Evolutionary conservation across 2,329 filamentous ascomycete genomes (phyloP).

Genomic region (Penicillium sp.): DNA sequence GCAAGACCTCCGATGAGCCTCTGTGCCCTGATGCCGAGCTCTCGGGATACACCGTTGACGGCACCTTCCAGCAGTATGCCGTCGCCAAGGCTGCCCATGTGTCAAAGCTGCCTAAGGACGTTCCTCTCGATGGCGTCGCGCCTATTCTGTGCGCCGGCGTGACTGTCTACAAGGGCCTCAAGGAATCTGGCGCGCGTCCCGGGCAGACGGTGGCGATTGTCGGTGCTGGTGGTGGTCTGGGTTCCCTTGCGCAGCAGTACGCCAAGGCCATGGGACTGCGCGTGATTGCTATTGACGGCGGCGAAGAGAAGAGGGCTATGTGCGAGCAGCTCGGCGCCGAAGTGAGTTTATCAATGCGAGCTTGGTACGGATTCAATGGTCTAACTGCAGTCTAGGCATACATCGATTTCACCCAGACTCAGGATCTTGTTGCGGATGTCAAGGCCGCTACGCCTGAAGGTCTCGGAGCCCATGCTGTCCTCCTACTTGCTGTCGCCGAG

Average conservation of each 20-base stretch:
- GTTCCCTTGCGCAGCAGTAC: constrained; percentile 80
- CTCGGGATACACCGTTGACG: constrained; percentile 91
- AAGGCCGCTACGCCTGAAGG: constrained; percentile 78
- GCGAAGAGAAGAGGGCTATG: constrained; percentile 76
- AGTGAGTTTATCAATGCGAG: constrained; percentile 9
- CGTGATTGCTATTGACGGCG: constrained; percentile 79
- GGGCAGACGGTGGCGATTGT: constrained; percentile 82
- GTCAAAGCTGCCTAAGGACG: constrained; percentile 76
- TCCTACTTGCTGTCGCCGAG: constrained; percentile 83
- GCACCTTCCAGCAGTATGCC: constrained; percentile 89
- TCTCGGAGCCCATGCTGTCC: constrained; percentile 81
- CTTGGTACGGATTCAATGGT: neutral
- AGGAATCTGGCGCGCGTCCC: constrained; percentile 74
- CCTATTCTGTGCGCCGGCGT: constrained; percentile 83
- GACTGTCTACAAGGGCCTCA: constrained; percentile 89
- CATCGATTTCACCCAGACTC: constrained; percentile 76
- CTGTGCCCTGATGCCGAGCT: constrained; percentile 75
- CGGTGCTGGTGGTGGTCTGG: constrained; percentile 82
- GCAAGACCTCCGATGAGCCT: constrained; percentile 77
- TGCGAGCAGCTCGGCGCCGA: constrained; percentile 67
- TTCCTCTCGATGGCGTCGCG: constrained; percentile 73
- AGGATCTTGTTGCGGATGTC: constrained; percentile 81
- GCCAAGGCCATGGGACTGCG: constrained; percentile 86
- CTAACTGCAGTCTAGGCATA: constrained; percentile 51
- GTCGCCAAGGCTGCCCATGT: constrained; percentile 85